Conservation (phyloP, 768 basidiomycete genomes). For the Steccherinum ochraceum region DNA sequence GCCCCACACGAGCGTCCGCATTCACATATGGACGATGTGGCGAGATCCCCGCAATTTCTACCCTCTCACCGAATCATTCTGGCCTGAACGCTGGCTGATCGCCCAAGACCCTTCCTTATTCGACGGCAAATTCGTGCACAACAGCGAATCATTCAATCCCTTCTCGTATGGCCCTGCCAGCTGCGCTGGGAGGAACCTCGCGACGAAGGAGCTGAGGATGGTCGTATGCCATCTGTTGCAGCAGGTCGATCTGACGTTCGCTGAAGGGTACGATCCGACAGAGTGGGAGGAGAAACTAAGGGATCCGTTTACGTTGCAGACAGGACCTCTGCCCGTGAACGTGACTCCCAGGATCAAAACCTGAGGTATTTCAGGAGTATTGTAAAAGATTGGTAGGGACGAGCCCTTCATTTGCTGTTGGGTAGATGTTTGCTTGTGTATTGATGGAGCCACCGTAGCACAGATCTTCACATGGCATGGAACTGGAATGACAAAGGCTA, state of each 20-base stretch:
- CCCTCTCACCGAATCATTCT: slow-evolving; percentile 16
- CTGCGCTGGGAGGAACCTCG: slow-evolving; percentile 5
- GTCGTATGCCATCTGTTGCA: slow-evolving; percentile 4
- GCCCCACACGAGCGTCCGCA: slow-evolving; percentile 10
- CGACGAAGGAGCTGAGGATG: slow-evolving; percentile 2
- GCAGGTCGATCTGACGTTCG: slow-evolving; percentile 1
- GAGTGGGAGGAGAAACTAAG: slow-evolving; percentile 3
- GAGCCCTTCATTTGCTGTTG: no score
- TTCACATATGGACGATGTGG: slow-evolving; percentile 35
- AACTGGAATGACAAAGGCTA: no score
- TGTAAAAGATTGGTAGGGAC: no score
- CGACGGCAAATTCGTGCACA: neutral
- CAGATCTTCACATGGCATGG: no score
- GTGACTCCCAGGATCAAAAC: neutral
- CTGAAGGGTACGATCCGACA: slow-evolving; percentile 1
- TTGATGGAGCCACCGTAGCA: no score
- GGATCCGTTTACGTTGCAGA: slow-evolving; percentile 2
- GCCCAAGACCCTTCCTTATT: slow-evolving; percentile 2
- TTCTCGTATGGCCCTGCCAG: slow-evolving; percentile 4
- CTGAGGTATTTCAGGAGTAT: no score
- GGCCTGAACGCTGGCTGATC: slow-evolving; percentile 6
- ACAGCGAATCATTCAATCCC: neutral
- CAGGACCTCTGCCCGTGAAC: slow-evolving; percentile 1
- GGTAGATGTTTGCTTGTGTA: no score
- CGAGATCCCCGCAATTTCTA: slow-evolving; percentile 37